phyloP scores from a whole-genome alignment of 1,139 yeast species.

The Yarrowia galli region DNA sequence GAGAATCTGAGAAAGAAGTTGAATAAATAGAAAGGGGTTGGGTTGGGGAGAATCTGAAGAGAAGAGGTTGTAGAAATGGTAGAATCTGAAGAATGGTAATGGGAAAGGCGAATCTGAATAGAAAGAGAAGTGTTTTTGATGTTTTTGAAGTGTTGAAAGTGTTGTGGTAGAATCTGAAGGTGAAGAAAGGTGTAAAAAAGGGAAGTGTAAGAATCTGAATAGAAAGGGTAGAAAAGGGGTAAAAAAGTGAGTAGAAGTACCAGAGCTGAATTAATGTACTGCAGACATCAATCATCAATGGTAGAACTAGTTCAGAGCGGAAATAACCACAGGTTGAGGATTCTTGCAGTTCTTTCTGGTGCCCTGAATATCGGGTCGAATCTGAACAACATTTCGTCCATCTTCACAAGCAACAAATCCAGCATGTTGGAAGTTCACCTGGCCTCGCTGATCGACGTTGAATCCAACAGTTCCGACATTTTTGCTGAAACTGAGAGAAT shows the following conservation, averaged over 20 bases:
- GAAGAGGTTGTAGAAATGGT: too few relatives aligned
- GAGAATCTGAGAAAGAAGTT: too few relatives aligned
- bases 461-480: not conserved
- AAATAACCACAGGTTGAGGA: conserved; percentile 2
- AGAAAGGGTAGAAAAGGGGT: too few relatives aligned
- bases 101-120: too few relatives aligned
- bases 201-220: too few relatives aligned
- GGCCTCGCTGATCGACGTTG: conserved; percentile 6
- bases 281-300: conserved; percentile 1
- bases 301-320: not conserved
- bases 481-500: conserved; percentile 6
- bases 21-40: too few relatives aligned
- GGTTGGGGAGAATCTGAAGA: too few relatives aligned
- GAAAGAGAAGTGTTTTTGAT: too few relatives aligned
- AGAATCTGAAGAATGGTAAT: too few relatives aligned
- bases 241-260: too few relatives aligned
- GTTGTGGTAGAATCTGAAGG: not conserved
- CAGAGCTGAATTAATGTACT: not conserved
- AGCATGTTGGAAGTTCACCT: conserved; percentile 13
- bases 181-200: not conserved
- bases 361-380: conserved; percentile 3
- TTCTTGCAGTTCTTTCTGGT: conserved; percentile 17
- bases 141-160: too few relatives aligned
- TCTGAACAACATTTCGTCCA: not conserved
- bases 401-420: conserved; percentile 21